A percentile compares a stretch with the other conserved stretches of the same genome.
Conservation (phyloP, 495 filamentous ascomycete genomes). For the Oidiodendron maius region DNA sequence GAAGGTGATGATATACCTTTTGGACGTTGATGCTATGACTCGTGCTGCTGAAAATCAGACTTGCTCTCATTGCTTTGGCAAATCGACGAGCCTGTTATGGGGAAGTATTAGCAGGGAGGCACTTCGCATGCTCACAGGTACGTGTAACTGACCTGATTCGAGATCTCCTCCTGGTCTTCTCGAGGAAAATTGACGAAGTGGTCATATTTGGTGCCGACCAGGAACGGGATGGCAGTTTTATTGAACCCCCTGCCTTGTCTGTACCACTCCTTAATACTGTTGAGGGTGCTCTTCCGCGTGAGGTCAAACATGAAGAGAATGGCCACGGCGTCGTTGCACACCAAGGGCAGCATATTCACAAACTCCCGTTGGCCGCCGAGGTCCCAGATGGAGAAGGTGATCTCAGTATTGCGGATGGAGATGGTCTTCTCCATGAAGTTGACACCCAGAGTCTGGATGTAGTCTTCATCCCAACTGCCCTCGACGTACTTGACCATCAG, state of each 20-base stretch:
- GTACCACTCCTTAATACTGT: constrained; percentile 99
- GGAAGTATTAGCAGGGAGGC: background rate
- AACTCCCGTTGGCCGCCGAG: constrained; percentile 96
- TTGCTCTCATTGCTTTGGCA: constrained; percentile 96
- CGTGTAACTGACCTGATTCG: constrained; percentile 65
- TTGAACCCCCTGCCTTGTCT: constrained; percentile 96
- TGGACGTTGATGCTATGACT: constrained; percentile 99
- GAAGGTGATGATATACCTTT: constrained; percentile 56
- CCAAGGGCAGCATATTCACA: constrained; percentile 97
- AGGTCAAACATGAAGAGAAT: constrained; percentile 99
- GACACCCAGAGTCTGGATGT: constrained; percentile 96
- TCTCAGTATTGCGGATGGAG: constrained; percentile 98
- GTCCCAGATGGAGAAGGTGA: constrained; percentile 99
- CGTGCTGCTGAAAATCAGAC: constrained; percentile 95
- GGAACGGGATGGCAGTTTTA: constrained; percentile 96
- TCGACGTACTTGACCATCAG: constrained; percentile 99
- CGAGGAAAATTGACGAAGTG: constrained; percentile 97
- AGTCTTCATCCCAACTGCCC: constrained; percentile 98
- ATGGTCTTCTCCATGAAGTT: constrained; percentile 99
- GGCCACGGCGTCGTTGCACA: constrained; percentile 97
- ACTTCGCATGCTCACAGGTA: background rate
- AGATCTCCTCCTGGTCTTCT: constrained; percentile 97
- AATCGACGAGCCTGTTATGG: constrained; percentile 76
- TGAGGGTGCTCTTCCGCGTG: constrained; percentile 94
- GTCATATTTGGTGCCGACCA: constrained; percentile 97